A percentile compares a stretch with the other conserved stretches of the same genome.
Evolutionary conservation across 2,329 filamentous ascomycete species (phyloP).

Genomic region (Colletotrichum shisoi): DNA sequence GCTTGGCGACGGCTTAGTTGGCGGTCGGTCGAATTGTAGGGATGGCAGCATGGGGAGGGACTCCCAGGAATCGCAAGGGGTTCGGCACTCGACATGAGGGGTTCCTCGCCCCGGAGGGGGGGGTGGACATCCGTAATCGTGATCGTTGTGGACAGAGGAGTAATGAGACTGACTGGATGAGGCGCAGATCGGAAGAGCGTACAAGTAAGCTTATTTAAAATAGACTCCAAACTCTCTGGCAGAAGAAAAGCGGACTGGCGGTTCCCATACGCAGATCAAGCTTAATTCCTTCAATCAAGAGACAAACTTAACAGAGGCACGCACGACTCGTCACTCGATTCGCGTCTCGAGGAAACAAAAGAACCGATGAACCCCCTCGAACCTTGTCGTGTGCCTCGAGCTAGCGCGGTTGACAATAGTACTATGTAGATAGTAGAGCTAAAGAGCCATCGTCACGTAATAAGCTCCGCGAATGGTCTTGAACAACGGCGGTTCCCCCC

Average conservation of each 20-base stretch:
- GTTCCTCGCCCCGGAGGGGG: no score
- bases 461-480: constrained; percentile 3
- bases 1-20: constrained; percentile 27
- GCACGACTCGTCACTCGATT: not conserved
- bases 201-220: constrained; percentile 29
- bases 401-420: not conserved
- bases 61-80: not conserved
- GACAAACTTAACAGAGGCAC: not conserved
- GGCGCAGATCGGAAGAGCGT: no score
- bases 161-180: not conserved
- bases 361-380: not conserved
- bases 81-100: constrained; percentile 9
- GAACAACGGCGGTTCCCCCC: constrained; percentile 6
- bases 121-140: no score
- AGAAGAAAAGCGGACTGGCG: not conserved
- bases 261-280: not conserved
- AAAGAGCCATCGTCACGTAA: constrained; percentile 12
- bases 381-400: not conserved
- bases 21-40: no score
- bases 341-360: not conserved
- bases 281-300: not conserved
- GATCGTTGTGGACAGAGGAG: no score
- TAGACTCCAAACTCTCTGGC: no score
- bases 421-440: not conserved
- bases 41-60: no score